Conservation (phyloP, 2,329 filamentous ascomycete species). For the Monilinia fructicola region DNA sequence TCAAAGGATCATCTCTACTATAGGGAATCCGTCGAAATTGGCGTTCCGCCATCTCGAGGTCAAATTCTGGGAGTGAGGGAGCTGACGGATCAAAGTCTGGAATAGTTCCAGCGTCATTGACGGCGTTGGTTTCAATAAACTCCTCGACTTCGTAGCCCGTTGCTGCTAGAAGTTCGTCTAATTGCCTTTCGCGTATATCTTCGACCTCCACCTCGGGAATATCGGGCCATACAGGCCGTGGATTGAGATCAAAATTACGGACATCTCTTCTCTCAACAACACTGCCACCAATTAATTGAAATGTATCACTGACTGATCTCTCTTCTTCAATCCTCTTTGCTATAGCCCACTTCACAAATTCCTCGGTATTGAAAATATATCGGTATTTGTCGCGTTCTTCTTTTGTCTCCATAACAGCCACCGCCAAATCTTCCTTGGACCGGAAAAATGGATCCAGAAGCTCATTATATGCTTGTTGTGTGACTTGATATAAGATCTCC, state of each 20-base stretch:
- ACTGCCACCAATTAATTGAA: not conserved
- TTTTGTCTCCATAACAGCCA: slow-evolving; percentile 65
- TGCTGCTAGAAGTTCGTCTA: slow-evolving; percentile 36
- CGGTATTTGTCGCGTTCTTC: slow-evolving; percentile 58
- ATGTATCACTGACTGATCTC: slow-evolving; percentile 1
- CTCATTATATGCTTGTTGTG: slow-evolving; percentile 91
- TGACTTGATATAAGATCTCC: slow-evolving; percentile 84
- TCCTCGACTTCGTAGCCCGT: slow-evolving; percentile 37
- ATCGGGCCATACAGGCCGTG: slow-evolving; percentile 26
- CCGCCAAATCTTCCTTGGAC: slow-evolving; percentile 71
- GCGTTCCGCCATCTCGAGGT: slow-evolving; percentile 5
- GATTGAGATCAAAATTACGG: not conserved
- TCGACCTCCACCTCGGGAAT: slow-evolving; percentile 37
- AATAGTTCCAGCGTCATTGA: not conserved
- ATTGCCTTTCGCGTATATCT: slow-evolving; percentile 34
- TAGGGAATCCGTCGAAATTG: slow-evolving; percentile 5
- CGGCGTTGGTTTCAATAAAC: slow-evolving; percentile 32
- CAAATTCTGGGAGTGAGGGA: slow-evolving; percentile 11
- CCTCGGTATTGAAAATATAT: slow-evolving; percentile 48
- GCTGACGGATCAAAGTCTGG: slow-evolving; percentile 4
- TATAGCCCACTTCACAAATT: slow-evolving; percentile 41
- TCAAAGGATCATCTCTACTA: not conserved
- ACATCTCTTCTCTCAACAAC: not conserved
- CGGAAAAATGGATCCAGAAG: slow-evolving; percentile 85
- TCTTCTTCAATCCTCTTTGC: slow-evolving; percentile 23